Percentiles rank a stretch among this genome's conserved stretches.
Evolutionary conservation across 73 alveolate species (phyloP).

Genomic region (Tetrahymena malaccensis): DNA sequence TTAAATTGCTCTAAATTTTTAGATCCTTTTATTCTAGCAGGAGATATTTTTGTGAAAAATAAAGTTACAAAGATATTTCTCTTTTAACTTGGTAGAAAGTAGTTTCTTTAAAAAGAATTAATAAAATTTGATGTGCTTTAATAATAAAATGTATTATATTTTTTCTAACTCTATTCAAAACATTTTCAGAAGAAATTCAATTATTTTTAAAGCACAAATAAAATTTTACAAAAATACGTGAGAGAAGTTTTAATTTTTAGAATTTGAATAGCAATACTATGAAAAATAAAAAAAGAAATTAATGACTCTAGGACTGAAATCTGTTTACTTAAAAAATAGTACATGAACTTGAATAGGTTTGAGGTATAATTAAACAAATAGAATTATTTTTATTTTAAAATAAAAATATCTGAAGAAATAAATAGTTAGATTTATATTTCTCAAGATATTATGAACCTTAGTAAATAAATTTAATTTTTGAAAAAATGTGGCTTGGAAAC

Average conservation of each 20-base stretch:
- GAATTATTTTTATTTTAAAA: background rate
- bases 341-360: too few species aligned
- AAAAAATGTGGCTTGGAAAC: background rate
- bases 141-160: too few species aligned
- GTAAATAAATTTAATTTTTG: background rate
- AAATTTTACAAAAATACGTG: background rate
- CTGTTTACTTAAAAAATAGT: background rate
- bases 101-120: background rate
- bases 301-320: background rate
- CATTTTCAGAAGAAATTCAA: too few species aligned
- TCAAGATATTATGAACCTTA: background rate
- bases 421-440: background rate
- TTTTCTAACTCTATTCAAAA: background rate
- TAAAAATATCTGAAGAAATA: background rate
- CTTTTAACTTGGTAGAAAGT: too few species aligned
- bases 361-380: too few species aligned
- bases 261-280: background rate
- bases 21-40: background rate
- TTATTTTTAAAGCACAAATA: background rate
- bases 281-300: too few species aligned
- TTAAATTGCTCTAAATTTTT: background rate
- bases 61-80: background rate
- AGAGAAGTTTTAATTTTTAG: background rate
- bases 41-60: too few species aligned
- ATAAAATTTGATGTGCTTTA: too few species aligned